Percentiles rank a stretch among this genome's conserved stretches.
Conservation (phyloP, 371 early-diverging fungal genomes). For the Rhizopus arrhizus region DNA sequence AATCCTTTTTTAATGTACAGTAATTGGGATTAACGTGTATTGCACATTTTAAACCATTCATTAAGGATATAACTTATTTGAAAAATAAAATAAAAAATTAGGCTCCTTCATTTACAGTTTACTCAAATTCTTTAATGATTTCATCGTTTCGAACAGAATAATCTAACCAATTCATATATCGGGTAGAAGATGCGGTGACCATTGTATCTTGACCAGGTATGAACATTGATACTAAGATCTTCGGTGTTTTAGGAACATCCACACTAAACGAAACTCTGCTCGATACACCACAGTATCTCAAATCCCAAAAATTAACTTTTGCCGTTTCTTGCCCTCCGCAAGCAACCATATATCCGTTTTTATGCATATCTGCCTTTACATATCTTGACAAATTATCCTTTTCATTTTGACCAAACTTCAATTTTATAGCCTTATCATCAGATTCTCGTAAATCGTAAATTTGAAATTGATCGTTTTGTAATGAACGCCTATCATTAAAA, state of each 20-base stretch:
- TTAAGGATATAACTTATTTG: neutral
- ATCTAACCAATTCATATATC: constrained; percentile 39
- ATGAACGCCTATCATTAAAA: neutral
- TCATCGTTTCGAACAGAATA: constrained; percentile 32
- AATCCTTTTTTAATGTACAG: neutral
- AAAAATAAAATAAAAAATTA: constrained; percentile 10
- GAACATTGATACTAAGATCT: constrained; percentile 28
- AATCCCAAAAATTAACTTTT: constrained; percentile 47
- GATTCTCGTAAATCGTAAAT: constrained; percentile 34
- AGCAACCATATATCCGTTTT: constrained; percentile 42
- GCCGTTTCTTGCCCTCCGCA: constrained; percentile 34
- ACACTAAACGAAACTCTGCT: constrained; percentile 29
- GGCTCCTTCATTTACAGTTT: neutral
- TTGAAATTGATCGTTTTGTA: constrained; percentile 31
- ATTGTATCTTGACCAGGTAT: constrained; percentile 30
- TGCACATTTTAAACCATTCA: too few relatives aligned
- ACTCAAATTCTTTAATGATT: constrained; percentile 21
- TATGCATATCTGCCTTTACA: constrained; percentile 42
- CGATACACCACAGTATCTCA: constrained; percentile 32
- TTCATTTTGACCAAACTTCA: constrained; percentile 39
- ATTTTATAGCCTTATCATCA: constrained; percentile 20
- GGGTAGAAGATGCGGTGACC: constrained; percentile 28
- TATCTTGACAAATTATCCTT: constrained; percentile 38
- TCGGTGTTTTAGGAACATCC: constrained; percentile 17
- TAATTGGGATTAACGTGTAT: too few relatives aligned